Base-by-base conservation (phyloP, 108 stramenopile genomes). In the Discostella stelligeroides region DNA sequence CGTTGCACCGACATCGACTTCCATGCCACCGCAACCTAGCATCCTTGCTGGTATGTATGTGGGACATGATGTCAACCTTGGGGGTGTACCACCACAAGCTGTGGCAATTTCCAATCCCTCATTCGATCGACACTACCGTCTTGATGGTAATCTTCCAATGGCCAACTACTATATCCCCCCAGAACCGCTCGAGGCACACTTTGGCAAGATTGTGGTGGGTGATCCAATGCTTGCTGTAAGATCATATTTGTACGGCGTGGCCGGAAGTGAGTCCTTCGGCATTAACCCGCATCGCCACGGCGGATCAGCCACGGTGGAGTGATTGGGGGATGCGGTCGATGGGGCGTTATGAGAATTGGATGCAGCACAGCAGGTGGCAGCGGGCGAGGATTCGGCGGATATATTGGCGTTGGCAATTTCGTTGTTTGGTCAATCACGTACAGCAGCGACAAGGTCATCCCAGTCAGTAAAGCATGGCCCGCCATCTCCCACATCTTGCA, bases 231-330 rank as follows among this genome's bases (percentile, higher is more conserved):
- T 91, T 86, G 14, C 63, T 95, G 37, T 87, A 91, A 73, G 94
- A 95, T 78, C 88, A 95, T 63, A 81, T 95, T 51, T 91, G 94
- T 18, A 92, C 91, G 60, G 91, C 90, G 7, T 95, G 94, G 94
- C 88, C 94, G 18, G 94, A 95, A 72, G 88, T 91, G 9, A 83
- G 82, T n/a, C 65, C 76, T 25, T 88, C 84, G 70, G 87, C 91
- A 7, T 76, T 95, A 7, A 95, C 94, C 9, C 70, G 91, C 28
- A 60, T 89, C 60, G 82, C 81, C n/a, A 84, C 86, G 23, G 81
- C 84, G 17, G 76, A 14, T 53, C 67, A 17, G 75, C 79, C n/a
- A 60, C 80, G 30, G 66, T 81, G 53, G 65, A 66, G 18, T 73
- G 72, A 40, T 55, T 73, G 65, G 25, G 76, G 0, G 79, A 80